Base-by-base conservation (phyloP, 139 green algal species). In the Coelastrella sp. region DNA sequence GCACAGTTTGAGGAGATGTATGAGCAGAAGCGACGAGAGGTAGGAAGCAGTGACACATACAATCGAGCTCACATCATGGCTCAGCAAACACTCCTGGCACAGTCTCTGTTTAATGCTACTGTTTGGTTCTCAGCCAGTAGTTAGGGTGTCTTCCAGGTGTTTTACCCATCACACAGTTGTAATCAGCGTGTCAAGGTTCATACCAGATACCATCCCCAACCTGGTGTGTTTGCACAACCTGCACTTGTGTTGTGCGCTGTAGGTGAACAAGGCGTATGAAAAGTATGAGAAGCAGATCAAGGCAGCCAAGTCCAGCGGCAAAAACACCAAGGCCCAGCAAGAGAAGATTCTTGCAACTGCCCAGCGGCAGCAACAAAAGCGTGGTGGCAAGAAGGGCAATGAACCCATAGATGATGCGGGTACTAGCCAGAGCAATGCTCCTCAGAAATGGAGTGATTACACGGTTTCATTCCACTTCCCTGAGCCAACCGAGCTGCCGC, bases 1-100 rank as follows among this genome's bases (percentile, higher is more conserved):
- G 97, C 94, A 16, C 94, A 96, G 89, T 99, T 99, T 93, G 98
- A 99, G 94, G 97, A 99, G 87, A 99, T 99, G 98, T 99, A 99
- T 92, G 97, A 99, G 94, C 97, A 99, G 95, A 96, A 97, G 92
- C 95, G 98, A 20, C 93, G 94, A 0, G 98, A 99, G 95, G 97
- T 96, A 60, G 98, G 99, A 93, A 97, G 71, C 5, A n/a, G 3
- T n/a, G 71, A 14, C 4, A 14, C 4, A 71, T 71, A 2, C 13
- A 7, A 20, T 2, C 4, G 11, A 71, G 16, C 2, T 71, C 3
- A 0, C 3, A 13, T 71, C 11, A 14, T 71, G 64, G 11, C 61
- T 19, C 11, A 10, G 32, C 32, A 47, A 47, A 1, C 32, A 47
- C 1, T 47, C 32, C 32, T 47, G 32, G 32, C 0, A 47, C 32